Evolutionary conservation across 2,329 filamentous ascomycete species (phyloP).

Genomic region (Cercospora nicotianae): DNA sequence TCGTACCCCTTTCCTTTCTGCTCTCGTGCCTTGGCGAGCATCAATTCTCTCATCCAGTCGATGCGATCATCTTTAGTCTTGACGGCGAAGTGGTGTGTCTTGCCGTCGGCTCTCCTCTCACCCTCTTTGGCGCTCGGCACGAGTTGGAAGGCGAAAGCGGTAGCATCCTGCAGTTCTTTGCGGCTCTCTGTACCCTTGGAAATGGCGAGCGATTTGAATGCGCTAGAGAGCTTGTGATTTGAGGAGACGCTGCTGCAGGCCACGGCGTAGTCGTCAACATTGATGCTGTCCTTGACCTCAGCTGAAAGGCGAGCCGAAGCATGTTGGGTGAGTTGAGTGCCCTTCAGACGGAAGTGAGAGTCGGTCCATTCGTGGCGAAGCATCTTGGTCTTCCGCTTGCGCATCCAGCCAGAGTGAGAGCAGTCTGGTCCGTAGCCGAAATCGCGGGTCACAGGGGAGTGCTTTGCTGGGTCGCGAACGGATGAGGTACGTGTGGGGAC

Average conservation of each 20-base stretch:
- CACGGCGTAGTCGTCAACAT: constrained; percentile 86
- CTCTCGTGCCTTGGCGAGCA: constrained; percentile 84
- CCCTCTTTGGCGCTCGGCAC: constrained; percentile 61
- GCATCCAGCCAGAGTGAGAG: constrained; percentile 80
- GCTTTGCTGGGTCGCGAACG: constrained; percentile 35
- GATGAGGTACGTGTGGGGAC: constrained; percentile 11
- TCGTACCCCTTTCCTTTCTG: constrained; percentile 82
- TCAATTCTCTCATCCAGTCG: constrained; percentile 94
- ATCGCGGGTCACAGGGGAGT: constrained; percentile 34
- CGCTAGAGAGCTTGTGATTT: constrained; percentile 77
- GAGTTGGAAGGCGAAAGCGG: constrained; percentile 80
- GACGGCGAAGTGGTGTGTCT: constrained; percentile 93
- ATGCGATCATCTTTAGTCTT: constrained; percentile 84
- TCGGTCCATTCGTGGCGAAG: constrained; percentile 92
- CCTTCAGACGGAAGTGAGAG: constrained; percentile 80
- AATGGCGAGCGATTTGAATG: constrained; percentile 75
- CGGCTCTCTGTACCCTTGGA: constrained; percentile 50
- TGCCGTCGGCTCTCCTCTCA: constrained; percentile 45
- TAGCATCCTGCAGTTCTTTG: constrained; percentile 45
- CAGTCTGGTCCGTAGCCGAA: constrained; percentile 39
- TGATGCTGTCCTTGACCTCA: constrained; percentile 74
- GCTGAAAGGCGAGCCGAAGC: constrained; percentile 52
- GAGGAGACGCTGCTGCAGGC: constrained; percentile 76
- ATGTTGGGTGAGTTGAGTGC: constrained; percentile 66
- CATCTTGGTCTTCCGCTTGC: constrained; percentile 88